Percentiles rank a stretch among this genome's conserved stretches.
phyloP scores from a whole-genome alignment of 148 eudicot species.

The Persicaria maculosa region DNA sequence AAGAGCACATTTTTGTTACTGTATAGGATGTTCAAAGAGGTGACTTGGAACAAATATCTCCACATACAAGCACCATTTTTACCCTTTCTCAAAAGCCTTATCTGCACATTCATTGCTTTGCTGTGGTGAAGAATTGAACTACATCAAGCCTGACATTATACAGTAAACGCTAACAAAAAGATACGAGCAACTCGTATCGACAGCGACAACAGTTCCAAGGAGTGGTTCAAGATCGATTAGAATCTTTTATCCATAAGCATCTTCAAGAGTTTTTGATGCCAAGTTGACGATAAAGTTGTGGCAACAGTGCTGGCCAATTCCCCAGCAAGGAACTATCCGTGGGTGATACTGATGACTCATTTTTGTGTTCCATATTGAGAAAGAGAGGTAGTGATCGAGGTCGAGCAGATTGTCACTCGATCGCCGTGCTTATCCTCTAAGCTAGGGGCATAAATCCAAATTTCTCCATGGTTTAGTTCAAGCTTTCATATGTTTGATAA shows the following conservation, averaged over 20 bases:
- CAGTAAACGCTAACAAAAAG: neutral
- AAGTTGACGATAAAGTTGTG: neutral
- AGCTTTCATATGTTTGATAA: neutral
- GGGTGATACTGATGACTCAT: neutral
- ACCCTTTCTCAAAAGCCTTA: no score
- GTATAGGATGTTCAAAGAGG: no score
- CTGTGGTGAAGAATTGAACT: neutral
- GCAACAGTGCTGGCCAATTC: conserved; percentile 1
- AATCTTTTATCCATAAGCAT: conserved; percentile 3
- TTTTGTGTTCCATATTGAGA: neutral
- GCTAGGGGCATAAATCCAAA: neutral
- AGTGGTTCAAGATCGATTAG: neutral
- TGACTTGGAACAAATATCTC: no score
- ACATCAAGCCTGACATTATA: neutral
- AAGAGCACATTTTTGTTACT: no score
- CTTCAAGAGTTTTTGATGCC: neutral
- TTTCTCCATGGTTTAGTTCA: neutral
- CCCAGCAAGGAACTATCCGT: neutral
- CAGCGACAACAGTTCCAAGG: conserved; percentile 3
- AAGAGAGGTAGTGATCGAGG: neutral
- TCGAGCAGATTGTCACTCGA: neutral
- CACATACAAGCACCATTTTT: no score
- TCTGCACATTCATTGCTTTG: no score
- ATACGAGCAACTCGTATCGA: neutral
- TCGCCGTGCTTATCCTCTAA: neutral